Percentiles rank a stretch among this genome's conserved stretches.
These are phyloP conservation scores for Jamesozyma gamospora DNA, from an alignment of 805 yeast genomes.

Conservation along the genomic window DNA sequence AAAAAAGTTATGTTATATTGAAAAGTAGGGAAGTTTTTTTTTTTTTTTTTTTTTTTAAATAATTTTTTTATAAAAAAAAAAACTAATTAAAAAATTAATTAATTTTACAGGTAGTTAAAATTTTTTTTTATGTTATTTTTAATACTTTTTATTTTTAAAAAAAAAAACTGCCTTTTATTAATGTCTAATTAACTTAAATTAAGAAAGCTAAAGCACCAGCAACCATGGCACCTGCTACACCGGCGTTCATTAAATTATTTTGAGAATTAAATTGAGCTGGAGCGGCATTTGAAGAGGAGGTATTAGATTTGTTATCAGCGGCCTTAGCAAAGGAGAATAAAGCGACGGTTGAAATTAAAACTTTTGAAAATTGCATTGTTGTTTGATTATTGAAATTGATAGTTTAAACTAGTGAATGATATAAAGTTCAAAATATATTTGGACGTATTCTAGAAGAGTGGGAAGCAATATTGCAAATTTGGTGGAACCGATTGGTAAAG, in stretches of 20 bases:
- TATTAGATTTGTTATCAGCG: slow-evolving; percentile 5
- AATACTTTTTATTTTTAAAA: neutral
- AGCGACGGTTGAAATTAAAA: slow-evolving; percentile 7
- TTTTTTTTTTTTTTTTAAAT: neutral
- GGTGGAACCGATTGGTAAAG: too few relatives aligned
- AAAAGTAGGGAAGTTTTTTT: neutral
- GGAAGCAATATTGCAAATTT: too few relatives aligned
- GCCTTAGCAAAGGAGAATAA: slow-evolving; percentile 4
- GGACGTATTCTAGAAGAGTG: too few relatives aligned
- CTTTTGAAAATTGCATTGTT: slow-evolving; percentile 8
- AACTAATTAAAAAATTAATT: too few relatives aligned
- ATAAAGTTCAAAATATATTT: too few relatives aligned
- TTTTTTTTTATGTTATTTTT: neutral
- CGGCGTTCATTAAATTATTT: slow-evolving; percentile 3
- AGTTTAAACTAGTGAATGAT: too few relatives aligned
- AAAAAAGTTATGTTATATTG: too few relatives aligned
- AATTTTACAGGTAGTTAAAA: too few relatives aligned
- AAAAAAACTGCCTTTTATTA: too few relatives aligned
- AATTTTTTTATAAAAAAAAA: neutral
- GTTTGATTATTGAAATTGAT: too few relatives aligned
- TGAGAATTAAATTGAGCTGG: neutral
- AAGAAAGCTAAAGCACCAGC: slow-evolving; percentile 12
- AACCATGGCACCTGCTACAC: slow-evolving; percentile 9
- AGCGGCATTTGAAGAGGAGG: slow-evolving; percentile 5
- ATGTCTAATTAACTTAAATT: slow-evolving; percentile 3